A percentile compares a stretch with the other conserved stretches of the same genome.
Evolutionary conservation across 345 rosid genomes (phyloP).

Genomic region (Lenwebbia sp.): DNA sequence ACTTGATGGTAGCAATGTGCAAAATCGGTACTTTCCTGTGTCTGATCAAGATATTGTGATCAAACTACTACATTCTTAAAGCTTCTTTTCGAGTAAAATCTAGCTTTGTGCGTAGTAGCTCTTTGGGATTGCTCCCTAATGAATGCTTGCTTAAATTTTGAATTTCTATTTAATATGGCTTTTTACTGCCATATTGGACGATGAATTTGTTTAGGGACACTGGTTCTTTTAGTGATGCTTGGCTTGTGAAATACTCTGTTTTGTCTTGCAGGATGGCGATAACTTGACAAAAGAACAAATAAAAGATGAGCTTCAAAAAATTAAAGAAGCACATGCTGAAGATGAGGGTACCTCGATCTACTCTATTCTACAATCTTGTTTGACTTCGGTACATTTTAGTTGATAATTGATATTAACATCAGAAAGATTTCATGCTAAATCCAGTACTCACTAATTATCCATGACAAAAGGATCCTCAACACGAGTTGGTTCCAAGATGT

Average conservation of each 20-base stretch:
- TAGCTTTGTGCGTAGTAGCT: neutral
- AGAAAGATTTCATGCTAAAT: neutral
- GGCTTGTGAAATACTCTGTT: neutral
- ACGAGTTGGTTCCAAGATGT: neutral
- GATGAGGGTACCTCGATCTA: conserved; percentile 56
- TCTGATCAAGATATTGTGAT: neutral
- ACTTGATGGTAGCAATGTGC: neutral
- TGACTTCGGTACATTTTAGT: neutral
- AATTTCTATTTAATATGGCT: neutral
- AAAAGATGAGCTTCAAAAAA: conserved; percentile 64
- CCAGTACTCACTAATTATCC: neutral
- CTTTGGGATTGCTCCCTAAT: neutral
- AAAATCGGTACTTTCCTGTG: neutral
- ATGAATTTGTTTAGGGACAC: neutral
- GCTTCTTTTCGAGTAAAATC: neutral
- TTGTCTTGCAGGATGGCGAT: conserved; percentile 62
- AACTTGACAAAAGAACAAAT: conserved; percentile 71
- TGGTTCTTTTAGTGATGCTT: neutral
- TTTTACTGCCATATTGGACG: neutral
- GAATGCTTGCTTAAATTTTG: neutral
- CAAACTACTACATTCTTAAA: neutral
- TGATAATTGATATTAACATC: neutral
- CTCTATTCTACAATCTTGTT: neutral
- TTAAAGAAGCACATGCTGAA: conserved; percentile 83
- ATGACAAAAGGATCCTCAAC: neutral